Evolutionary conservation across 2,329 filamentous ascomycete genomes (phyloP), one percentile per base, ranked within the genome.

Genomic region (Diaporthe helianthi): DNA sequence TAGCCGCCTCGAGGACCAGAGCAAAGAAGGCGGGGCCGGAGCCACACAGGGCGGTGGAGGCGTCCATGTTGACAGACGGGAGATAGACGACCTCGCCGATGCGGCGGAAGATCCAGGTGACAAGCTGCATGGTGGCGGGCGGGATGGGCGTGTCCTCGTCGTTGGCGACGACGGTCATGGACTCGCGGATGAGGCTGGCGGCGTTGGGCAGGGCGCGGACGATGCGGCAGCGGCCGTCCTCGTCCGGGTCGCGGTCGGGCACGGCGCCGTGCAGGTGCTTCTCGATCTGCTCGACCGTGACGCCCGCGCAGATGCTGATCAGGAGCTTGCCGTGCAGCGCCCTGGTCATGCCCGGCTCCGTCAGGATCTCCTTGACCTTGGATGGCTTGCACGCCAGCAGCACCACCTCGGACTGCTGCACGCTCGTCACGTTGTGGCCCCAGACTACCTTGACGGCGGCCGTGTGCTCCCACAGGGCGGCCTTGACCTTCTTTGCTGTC

Each of bases 131-230:
- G 36, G 85, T 84, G 22, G 83, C 80, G 1, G 83, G 76, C 6
- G 85, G 82, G 41, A 67, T 58, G 17, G 93, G 82, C 3, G 89
- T 85, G 10, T 89, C 87, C 10, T 82, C 83, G 8, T 85, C 83
- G 54, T 85, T 89, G 58, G 88, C 89, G 73, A 97, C 91, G 66
- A 96, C 89, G 4, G 91, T 95, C 92, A 96, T 96, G 74, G 88
- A 90, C 79, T 97, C 90, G 55, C 92, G 83, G 69, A 97, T 91
- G 60, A 92, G 85, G 31, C 90, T 90, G 13, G 93, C 93, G 0
- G 92, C 94, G 82, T 97, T 97, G 74, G 93, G 93, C 88, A 97
- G 93, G 67, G 91, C 93, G 38, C 93, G 86, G 5, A 97, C 90
- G 53, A 96, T 85, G 51, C 87, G 83, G 79, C 88, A 92, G 47